phyloP scores from a whole-genome alignment of 1,284 basidiomycete species.

The Boletus smithii region DNA sequence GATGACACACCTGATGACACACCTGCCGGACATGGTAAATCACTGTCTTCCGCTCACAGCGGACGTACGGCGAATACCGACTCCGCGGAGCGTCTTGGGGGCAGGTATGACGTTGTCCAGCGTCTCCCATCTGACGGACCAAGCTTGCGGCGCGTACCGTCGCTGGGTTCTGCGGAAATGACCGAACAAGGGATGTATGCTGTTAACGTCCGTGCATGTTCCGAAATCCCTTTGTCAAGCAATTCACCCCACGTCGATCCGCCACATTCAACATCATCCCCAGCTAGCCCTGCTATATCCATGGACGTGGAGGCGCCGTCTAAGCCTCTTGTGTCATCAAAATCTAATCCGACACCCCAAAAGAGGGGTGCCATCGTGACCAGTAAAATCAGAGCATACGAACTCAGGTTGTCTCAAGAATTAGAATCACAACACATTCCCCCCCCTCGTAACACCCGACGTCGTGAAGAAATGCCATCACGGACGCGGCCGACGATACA shows the following conservation, averaged over 20 bases:
- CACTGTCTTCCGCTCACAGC: constrained; percentile 49
- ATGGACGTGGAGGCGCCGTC: constrained; percentile 3
- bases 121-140: constrained; percentile 43
- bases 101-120: constrained; percentile 64
- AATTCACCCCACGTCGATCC: constrained; percentile 14
- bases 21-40: constrained; percentile 40
- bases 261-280: constrained; percentile 8
- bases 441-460: constrained; percentile 32
- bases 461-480: constrained; percentile 28
- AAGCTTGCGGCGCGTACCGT: constrained; percentile 21
- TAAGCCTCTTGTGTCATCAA: not conserved
- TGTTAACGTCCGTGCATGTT: constrained; percentile 4
- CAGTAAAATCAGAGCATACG: constrained; percentile 40
- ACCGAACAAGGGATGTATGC: constrained; percentile 22
- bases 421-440: constrained; percentile 11
- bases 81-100: constrained; percentile 60
- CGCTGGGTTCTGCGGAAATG: constrained; percentile 25
- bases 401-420: constrained; percentile 38
- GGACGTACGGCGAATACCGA: constrained; percentile 62
- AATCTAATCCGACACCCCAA: not conserved
- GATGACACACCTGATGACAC: constrained; percentile 12
- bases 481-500: constrained; percentile 32
- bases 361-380: constrained; percentile 26
- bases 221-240: constrained; percentile 15
- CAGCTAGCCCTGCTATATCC: not conserved